These are phyloP conservation scores for Fusarium equiseti DNA, from an alignment of 2,329 filamentous ascomycete genomes.

Conservation along the genomic window DNA sequence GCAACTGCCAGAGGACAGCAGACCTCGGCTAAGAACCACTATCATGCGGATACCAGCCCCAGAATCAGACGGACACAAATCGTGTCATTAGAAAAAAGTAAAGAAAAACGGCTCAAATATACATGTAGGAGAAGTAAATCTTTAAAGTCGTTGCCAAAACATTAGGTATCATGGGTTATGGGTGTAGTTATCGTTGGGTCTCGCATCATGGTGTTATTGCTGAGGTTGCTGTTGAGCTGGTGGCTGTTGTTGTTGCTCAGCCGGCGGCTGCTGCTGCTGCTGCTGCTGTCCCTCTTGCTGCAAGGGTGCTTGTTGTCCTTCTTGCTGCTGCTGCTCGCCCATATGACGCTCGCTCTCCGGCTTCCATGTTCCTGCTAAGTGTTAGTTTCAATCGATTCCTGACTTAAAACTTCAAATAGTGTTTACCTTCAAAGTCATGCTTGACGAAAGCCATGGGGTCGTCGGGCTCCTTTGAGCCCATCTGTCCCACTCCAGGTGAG, in stretches of 20 bases:
- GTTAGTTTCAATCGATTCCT: conserved; percentile 3
- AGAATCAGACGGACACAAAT: conserved; percentile 29
- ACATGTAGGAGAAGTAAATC: conserved; percentile 47
- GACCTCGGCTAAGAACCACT: conserved; percentile 22
- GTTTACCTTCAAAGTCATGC: conserved; percentile 92
- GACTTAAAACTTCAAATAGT: background rate
- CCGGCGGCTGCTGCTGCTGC: conserved; percentile 30
- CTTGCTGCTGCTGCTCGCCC: conserved; percentile 58
- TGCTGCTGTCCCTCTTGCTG: conserved; percentile 46
- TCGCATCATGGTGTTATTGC: conserved; percentile 36
- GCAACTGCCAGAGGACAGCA: conserved; percentile 30
- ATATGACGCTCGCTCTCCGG: conserved; percentile 78
- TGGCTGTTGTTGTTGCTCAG: conserved; percentile 34
- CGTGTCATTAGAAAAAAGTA: conserved; percentile 47
- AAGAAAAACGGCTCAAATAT: conserved; percentile 45
- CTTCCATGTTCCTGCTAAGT: conserved; percentile 76
- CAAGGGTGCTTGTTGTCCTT: background rate
- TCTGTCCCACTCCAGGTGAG: conserved; percentile 92
- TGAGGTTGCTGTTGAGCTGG: conserved; percentile 26
- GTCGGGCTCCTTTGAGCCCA: conserved; percentile 88
- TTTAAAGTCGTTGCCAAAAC: conserved; percentile 43
- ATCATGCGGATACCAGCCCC: conserved; percentile 43
- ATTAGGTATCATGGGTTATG: conserved; percentile 42
- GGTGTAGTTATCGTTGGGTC: conserved; percentile 21
- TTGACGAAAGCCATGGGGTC: conserved; percentile 98